phyloP scores from a whole-genome alignment of 306 rosid genomes.

The Lathyrus oleraceus region DNA sequence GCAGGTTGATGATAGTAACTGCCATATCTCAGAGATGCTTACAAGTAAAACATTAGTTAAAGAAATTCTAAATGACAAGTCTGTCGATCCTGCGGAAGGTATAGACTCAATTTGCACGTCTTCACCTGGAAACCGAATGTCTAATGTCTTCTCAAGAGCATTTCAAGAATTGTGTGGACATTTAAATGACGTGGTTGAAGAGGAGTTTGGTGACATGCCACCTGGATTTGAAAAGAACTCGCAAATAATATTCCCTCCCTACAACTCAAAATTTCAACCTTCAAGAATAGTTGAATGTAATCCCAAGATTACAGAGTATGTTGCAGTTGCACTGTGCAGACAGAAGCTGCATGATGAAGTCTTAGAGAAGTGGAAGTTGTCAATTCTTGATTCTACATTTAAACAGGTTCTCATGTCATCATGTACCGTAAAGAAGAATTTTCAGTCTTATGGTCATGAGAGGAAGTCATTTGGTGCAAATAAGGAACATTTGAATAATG shows the following conservation, averaged over 20 bases:
- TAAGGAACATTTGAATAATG: too few relatives aligned
- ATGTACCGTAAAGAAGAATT: conserved; percentile 45
- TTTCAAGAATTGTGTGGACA: conserved; percentile 54
- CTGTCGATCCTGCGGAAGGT: conserved; percentile 25
- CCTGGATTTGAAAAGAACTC: conserved; percentile 63
- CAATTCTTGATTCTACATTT: conserved; percentile 43
- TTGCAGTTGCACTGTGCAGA: too few relatives aligned
- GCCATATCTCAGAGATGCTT: too few relatives aligned
- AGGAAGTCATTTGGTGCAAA: too few relatives aligned
- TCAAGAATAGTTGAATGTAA: conserved; percentile 51
- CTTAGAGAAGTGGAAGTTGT: conserved; percentile 62
- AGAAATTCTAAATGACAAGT: too few relatives aligned
- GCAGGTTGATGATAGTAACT: too few relatives aligned
- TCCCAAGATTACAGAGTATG: too few relatives aligned
- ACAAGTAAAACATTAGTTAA: too few relatives aligned
- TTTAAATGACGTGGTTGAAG: conserved; percentile 40
- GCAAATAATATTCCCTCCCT: conserved; percentile 34
- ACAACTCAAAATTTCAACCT: conserved; percentile 52
- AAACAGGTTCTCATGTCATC: conserved; percentile 47
- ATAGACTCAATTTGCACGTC: conserved; percentile 37
- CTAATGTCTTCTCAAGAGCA: conserved; percentile 51
- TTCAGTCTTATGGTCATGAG: too few relatives aligned
- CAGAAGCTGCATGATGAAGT: conserved; percentile 75
- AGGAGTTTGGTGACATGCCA: conserved; percentile 55
- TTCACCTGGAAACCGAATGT: conserved; percentile 46